phyloP scores from a whole-genome alignment of 805 yeast genomes.

The Sugiyamaella chiloensis region DNA sequence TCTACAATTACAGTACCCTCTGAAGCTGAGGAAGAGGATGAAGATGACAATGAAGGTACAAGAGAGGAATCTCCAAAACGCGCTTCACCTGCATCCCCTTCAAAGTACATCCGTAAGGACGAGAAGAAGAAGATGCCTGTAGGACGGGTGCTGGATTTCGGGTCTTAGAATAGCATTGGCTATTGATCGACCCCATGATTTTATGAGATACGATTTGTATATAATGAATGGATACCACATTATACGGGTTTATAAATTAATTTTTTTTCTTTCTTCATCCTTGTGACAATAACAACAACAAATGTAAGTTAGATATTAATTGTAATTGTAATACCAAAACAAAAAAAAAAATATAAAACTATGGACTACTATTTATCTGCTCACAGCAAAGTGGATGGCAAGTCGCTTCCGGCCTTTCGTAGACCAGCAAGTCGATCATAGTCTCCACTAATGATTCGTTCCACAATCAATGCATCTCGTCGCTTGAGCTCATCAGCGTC shows the following conservation, averaged over 20 bases:
- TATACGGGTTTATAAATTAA: too few species aligned
- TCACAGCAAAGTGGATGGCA: conserved; percentile 35
- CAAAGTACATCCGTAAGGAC: conserved; percentile 18
- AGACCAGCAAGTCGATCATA: conserved; percentile 56
- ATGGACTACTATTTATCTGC: not conserved
- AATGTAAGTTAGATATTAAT: too few species aligned
- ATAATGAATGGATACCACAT: conserved; percentile 3
- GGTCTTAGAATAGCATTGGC: not conserved
- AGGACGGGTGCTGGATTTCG: conserved; percentile 17
- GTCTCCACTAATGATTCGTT: conserved; percentile 78
- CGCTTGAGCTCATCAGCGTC: conserved; percentile 55
- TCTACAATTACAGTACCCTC: conserved; percentile 35
- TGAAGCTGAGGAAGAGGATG: conserved; percentile 29
- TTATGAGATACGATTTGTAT: not conserved
- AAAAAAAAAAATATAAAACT: too few species aligned
- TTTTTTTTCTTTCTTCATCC: too few species aligned
- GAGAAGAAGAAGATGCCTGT: conserved; percentile 14
- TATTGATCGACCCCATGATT: too few species aligned
- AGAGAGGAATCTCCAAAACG: not conserved
- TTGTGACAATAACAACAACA: too few species aligned
- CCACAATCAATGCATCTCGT: conserved; percentile 75
- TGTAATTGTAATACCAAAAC: not conserved
- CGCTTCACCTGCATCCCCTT: conserved; percentile 17
- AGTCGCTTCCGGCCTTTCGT: conserved; percentile 34
- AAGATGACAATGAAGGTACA: conserved; percentile 3